phyloP scores from a whole-genome alignment of 75 land plant species.

The Pinus tabuliformis region DNA sequence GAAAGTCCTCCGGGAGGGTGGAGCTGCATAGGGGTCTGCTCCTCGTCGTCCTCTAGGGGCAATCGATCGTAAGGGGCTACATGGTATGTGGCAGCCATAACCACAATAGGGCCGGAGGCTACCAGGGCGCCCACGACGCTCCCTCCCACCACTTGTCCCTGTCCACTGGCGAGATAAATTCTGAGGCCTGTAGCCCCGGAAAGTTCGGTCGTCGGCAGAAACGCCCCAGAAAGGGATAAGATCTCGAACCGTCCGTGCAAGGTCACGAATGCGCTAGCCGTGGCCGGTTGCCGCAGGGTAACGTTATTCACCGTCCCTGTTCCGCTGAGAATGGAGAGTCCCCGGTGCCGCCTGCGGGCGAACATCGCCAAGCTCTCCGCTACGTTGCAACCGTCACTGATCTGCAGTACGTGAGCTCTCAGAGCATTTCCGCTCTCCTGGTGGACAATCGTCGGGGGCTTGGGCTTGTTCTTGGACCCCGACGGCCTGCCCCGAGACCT shows the following conservation, averaged over 20 bases:
- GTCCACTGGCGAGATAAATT: slow-evolving; percentile 30
- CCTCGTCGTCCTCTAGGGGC: slow-evolving; percentile 14
- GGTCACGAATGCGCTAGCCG: slow-evolving; percentile 39
- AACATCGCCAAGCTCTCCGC: slow-evolving; percentile 41
- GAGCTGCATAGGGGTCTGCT: too few species aligned
- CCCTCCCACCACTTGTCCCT: slow-evolving; percentile 48
- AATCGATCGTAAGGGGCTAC: slow-evolving; percentile 11
- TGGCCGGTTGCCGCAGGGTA: slow-evolving; percentile 47
- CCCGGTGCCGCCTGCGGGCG: slow-evolving; percentile 35
- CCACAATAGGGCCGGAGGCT: slow-evolving; percentile 13
- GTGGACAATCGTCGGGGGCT: slow-evolving; percentile 47
- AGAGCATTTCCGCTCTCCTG: slow-evolving; percentile 47
- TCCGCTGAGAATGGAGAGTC: slow-evolving; percentile 37
- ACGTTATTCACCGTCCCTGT: slow-evolving; percentile 44
- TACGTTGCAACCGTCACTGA: slow-evolving; percentile 35
- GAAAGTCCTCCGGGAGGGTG: neutral
- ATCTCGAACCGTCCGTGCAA: slow-evolving; percentile 48
- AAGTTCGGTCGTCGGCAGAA: slow-evolving; percentile 24
- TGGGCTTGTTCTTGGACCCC: slow-evolving; percentile 17
- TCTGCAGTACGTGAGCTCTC: slow-evolving; percentile 36
- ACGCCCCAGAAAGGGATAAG: slow-evolving; percentile 35
- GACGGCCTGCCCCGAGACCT: too few species aligned
- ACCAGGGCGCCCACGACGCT: slow-evolving; percentile 19
- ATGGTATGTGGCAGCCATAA: slow-evolving; percentile 16
- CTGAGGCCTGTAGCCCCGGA: slow-evolving; percentile 31